Percentiles rank a stretch among this genome's conserved stretches.
These are phyloP conservation scores for Melaleuca quinquenervia DNA, from an alignment of 345 rosid genomes.

Conservation along the genomic window DNA sequence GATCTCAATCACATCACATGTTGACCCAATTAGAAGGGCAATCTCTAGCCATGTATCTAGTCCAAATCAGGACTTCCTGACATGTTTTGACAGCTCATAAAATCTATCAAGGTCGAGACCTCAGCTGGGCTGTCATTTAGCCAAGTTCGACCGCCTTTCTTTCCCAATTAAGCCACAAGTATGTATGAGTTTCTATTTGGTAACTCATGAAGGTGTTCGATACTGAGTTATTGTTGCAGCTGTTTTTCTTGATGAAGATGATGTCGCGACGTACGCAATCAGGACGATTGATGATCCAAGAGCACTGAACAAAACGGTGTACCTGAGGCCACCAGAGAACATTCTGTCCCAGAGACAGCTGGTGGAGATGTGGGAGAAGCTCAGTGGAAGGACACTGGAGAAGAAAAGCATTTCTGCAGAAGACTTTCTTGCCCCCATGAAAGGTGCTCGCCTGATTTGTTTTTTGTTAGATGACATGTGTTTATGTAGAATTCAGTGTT, in stretches of 20 bases:
- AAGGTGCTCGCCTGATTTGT: slow-evolving; percentile 17
- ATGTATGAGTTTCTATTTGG: background rate
- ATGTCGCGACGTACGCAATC: slow-evolving; percentile 49
- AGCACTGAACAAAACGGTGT: slow-evolving; percentile 53
- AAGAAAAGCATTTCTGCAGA: slow-evolving; percentile 28
- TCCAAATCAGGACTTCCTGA: background rate
- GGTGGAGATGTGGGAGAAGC: slow-evolving; percentile 63
- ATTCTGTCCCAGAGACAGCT: slow-evolving; percentile 47
- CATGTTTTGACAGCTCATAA: background rate
- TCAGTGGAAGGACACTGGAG: slow-evolving; percentile 28
- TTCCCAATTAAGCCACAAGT: background rate
- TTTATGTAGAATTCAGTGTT: background rate
- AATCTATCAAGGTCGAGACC: background rate
- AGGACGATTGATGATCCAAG: slow-evolving; percentile 61
- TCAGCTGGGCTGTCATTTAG: background rate
- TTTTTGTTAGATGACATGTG: background rate
- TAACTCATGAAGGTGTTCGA: background rate
- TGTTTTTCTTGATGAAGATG: slow-evolving; percentile 61
- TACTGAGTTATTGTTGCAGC: slow-evolving; percentile 10
- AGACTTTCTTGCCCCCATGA: slow-evolving; percentile 56
- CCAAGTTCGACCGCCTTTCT: background rate
- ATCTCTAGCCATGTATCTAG: background rate
- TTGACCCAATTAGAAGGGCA: background rate
- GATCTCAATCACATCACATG: background rate
- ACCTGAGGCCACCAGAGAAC: slow-evolving; percentile 42